A percentile compares a stretch with the other conserved stretches of the same genome.
Evolutionary conservation across 2,329 filamentous ascomycete species (phyloP).

Genomic region (Aspergillus tamarii): DNA sequence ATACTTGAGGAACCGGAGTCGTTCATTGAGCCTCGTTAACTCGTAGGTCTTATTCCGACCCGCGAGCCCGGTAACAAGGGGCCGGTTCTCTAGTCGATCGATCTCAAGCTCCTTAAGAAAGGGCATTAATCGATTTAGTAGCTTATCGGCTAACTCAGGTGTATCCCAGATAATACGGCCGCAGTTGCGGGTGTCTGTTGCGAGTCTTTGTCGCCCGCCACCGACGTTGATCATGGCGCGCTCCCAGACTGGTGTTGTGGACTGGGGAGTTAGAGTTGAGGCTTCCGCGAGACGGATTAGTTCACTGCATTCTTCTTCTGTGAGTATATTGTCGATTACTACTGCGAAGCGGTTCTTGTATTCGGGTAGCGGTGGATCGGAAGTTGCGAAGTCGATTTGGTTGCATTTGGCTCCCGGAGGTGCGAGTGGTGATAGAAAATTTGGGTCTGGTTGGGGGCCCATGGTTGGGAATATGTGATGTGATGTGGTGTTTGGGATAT

Average conservation of each 20-base stretch:
- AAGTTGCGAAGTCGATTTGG: slow-evolving; percentile 58
- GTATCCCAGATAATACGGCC: slow-evolving; percentile 79
- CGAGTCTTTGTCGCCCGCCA: slow-evolving; percentile 60
- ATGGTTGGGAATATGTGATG: not conserved
- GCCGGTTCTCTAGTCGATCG: slow-evolving; percentile 41
- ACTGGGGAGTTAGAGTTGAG: slow-evolving; percentile 31
- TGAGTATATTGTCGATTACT: slow-evolving; percentile 66
- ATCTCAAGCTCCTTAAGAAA: slow-evolving; percentile 54
- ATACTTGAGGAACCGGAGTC: slow-evolving; percentile 77
- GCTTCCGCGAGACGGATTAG: slow-evolving; percentile 58
- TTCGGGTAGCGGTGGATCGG: slow-evolving; percentile 50
- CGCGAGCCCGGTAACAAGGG: slow-evolving; percentile 48
- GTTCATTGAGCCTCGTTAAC: slow-evolving; percentile 64
- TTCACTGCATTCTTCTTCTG: slow-evolving; percentile 63
- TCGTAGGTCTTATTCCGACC: slow-evolving; percentile 44
- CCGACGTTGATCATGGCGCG: slow-evolving; percentile 72
- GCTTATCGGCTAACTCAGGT: slow-evolving; percentile 60
- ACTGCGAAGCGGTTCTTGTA: slow-evolving; percentile 61
- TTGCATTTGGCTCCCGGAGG: slow-evolving; percentile 50
- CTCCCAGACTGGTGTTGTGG: slow-evolving; percentile 56
- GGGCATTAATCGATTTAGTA: slow-evolving; percentile 62
- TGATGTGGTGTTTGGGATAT: not conserved
- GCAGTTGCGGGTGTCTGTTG: slow-evolving; percentile 65
- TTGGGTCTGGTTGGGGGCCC: not conserved
- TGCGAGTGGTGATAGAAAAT: slow-evolving; percentile 40